Percentiles rank a stretch among this genome's conserved stretches.
Evolutionary conservation across 768 basidiomycete genomes (phyloP).

Genomic region (Hemileccinum rubropunctum): DNA sequence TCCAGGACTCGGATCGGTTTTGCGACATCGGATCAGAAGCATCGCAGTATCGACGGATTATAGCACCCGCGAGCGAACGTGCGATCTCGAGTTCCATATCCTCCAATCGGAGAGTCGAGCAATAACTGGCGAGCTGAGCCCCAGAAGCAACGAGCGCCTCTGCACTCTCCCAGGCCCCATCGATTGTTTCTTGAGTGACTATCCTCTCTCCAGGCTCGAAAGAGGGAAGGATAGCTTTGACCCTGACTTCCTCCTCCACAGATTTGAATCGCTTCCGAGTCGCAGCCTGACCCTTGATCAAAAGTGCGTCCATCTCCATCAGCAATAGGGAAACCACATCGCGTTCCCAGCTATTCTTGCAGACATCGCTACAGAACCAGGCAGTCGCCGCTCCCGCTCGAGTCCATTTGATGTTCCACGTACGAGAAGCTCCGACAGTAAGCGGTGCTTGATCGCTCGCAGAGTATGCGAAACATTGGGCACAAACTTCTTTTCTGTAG

Average conservation of each 20-base stretch:
- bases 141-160: slow-evolving; percentile 30
- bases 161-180: slow-evolving; percentile 45
- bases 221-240: slow-evolving; percentile 16
- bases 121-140: slow-evolving; percentile 22
- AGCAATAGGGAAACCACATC: slow-evolving; percentile 33
- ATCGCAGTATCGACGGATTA: slow-evolving; percentile 41
- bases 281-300: slow-evolving; percentile 34
- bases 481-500: slow-evolving; percentile 67
- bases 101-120: slow-evolving; percentile 34
- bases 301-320: slow-evolving; percentile 31
- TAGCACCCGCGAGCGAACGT: slow-evolving; percentile 50
- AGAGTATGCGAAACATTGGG: slow-evolving; percentile 60
- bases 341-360: slow-evolving; percentile 43
- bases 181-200: slow-evolving; percentile 40
- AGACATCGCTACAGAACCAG: slow-evolving; percentile 56
- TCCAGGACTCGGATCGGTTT: slow-evolving; percentile 36
- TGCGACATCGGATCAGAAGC: slow-evolving; percentile 6
- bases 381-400: slow-evolving; percentile 38
- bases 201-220: slow-evolving; percentile 9
- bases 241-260: slow-evolving; percentile 18
- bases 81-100: slow-evolving; percentile 60
- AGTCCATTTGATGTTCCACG: slow-evolving; percentile 43
- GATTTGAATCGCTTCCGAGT: slow-evolving; percentile 31
- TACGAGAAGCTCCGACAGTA: slow-evolving; percentile 26
- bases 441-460: slow-evolving; percentile 24